These are phyloP conservation scores for Helenozyma rhizophorensis DNA, from an alignment of 805 yeast species.

Conservation along the genomic window DNA sequence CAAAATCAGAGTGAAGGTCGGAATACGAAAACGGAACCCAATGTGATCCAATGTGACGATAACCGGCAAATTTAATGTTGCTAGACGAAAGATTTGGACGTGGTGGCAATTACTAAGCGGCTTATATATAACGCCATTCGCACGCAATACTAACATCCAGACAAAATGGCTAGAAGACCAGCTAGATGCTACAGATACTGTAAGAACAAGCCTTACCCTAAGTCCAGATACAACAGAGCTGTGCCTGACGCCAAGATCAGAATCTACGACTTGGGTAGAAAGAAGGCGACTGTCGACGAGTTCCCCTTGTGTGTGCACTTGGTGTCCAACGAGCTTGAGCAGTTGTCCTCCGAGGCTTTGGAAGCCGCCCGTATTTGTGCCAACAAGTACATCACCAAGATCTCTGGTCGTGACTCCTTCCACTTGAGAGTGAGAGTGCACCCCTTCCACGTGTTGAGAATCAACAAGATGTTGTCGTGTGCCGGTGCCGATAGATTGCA, in stretches of 20 bases:
- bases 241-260: conserved; percentile 99
- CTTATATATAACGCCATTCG: neutral
- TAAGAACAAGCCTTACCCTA: conserved; percentile 99
- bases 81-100: too few relatives aligned
- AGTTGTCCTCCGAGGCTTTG: conserved; percentile 98
- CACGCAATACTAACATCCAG: conserved; percentile 26
- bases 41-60: too few relatives aligned
- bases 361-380: conserved; percentile 99
- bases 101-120: neutral
- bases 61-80: too few relatives aligned
- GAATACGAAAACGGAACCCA: too few relatives aligned
- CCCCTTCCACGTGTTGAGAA: conserved; percentile 99
- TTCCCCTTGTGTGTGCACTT: conserved; percentile 99
- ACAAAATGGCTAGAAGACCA: conserved; percentile 99
- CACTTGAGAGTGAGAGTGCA: conserved; percentile 99
- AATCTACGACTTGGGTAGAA: conserved; percentile 98
- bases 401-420: conserved; percentile 99
- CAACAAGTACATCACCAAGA: conserved; percentile 97
- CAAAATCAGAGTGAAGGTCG: too few relatives aligned
- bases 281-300: conserved; percentile 99
- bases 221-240: conserved; percentile 99
- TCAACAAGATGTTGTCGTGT: conserved; percentile 99
- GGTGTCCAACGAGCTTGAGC: conserved; percentile 99
- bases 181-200: conserved; percentile 99
- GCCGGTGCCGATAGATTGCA: conserved; percentile 99